Base-by-base conservation (phyloP, 352 stramenopile genomes). In the Globisporangium apiculatum region DNA sequence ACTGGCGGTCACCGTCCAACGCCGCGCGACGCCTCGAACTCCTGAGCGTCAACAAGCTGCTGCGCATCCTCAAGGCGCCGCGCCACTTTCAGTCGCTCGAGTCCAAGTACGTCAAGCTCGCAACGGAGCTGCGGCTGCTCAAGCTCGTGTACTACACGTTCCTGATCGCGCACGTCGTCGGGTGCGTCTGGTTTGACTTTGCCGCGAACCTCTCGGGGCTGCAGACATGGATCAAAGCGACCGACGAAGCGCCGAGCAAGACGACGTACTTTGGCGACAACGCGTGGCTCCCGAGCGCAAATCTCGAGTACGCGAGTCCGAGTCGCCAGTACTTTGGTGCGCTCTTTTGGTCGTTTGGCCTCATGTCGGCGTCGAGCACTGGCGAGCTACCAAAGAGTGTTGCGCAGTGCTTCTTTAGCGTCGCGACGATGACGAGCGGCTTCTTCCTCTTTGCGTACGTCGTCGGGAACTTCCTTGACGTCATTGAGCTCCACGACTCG, bases 401-500 rank as follows among this genome's bases (percentile, higher is more conserved):
- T 0, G 56, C 63, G 3, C 71, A 87, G 45, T 82, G 69, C 35
- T 50, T 87, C 4, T 87, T 87, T 51, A 85, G 69, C 55, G 68
- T 86, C 8, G 18, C 71, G 3, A 77, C 72, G 6, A 85, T 86
- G 73, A 87, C 77, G 31, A 60, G 61, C 8, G 77, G 77, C 0
- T 82, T 87, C 40, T 86, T 86, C 37, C 60, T 86, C 3, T 78
- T 87, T 41, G 73, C 73, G 0, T 86, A 86, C 52, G 72, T 86
- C 3, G 65, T 87, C 36, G 76, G 76, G 8, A 82, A 85, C 51
- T 76, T 85, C 51, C 66, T 71, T 11, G 76, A 87, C 49, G 67
- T 85, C 6, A 83, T 83, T 14, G 68, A 79, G 60, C 58, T 85
- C 5, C 62, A 80, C 10, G 75, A 87, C 48, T 80, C 75, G 35